These are phyloP conservation scores for Cystobasidium ongulense DNA, from an alignment of 768 basidiomycete species.

Conservation along the genomic window DNA sequence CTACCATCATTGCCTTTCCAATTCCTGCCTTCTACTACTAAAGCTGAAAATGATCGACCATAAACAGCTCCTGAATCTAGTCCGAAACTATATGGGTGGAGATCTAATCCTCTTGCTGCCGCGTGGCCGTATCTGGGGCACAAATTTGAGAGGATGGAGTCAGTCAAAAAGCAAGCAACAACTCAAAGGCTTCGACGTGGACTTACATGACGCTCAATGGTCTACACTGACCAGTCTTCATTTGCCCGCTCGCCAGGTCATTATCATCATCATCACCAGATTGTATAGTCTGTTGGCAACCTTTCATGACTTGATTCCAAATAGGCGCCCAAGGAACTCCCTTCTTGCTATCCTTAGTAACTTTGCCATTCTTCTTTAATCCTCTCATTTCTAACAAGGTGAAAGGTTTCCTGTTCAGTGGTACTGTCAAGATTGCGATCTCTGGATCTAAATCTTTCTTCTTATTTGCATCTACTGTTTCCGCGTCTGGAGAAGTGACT, in stretches of 20 bases:
- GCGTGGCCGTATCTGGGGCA: constrained; percentile 64
- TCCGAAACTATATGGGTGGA: constrained; percentile 74
- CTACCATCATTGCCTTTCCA: too few relatives aligned
- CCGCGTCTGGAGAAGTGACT: background rate
- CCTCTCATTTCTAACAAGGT: constrained; percentile 33
- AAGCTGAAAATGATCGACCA: constrained; percentile 57
- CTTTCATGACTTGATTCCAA: constrained; percentile 32
- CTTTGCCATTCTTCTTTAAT: constrained; percentile 28
- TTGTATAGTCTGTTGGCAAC: constrained; percentile 49
- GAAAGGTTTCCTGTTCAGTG: constrained; percentile 17
- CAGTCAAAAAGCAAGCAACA: background rate
- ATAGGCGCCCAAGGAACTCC: constrained; percentile 25
- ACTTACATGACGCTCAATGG: constrained; percentile 67
- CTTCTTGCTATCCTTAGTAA: constrained; percentile 9
- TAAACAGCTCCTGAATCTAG: constrained; percentile 60
- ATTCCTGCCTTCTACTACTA: constrained; percentile 51
- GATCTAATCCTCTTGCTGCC: constrained; percentile 67
- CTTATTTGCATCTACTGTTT: background rate
- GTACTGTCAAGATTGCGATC: background rate
- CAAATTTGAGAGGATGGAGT: constrained; percentile 21
- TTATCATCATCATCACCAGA: constrained; percentile 58
- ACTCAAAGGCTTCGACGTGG: background rate
- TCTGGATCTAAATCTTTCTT: constrained; percentile 20
- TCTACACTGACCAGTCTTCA: constrained; percentile 52
- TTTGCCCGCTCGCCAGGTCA: constrained; percentile 45